phyloP scores from a whole-genome alignment of 306 rosid genomes.

The Delonix regia region DNA sequence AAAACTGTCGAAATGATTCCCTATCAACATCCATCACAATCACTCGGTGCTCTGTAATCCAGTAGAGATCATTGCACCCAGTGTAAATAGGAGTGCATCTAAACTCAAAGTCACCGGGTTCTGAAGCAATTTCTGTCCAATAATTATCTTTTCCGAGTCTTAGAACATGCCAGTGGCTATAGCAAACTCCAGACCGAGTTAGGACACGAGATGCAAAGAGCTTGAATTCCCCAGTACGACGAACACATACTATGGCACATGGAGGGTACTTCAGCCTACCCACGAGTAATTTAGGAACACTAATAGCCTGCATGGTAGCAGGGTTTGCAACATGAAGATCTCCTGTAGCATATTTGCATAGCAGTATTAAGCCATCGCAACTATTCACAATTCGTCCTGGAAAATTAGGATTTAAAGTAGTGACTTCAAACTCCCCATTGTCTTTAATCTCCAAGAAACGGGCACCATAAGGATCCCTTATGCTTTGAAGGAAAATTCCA shows the following conservation, averaged over 20 bases:
- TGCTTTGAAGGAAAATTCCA: constrained; percentile 31
- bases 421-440: constrained; percentile 23
- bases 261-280: constrained; percentile 14
- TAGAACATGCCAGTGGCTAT: constrained; percentile 27
- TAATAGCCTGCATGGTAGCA: neutral
- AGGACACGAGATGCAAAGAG: constrained; percentile 24
- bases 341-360: neutral
- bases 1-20: constrained; percentile 13
- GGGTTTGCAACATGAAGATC: constrained; percentile 18
- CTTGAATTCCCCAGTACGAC: constrained; percentile 27
- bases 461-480: constrained; percentile 12
- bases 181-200: neutral
- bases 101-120: constrained; percentile 17
- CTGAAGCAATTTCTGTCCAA: constrained; percentile 6
- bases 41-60: constrained; percentile 26
- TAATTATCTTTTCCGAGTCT: constrained; percentile 24
- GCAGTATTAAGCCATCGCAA: constrained; percentile 20
- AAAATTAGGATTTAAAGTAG: neutral
- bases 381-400: constrained; percentile 32
- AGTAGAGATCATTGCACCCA: constrained; percentile 30
- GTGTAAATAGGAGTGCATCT: constrained; percentile 22
- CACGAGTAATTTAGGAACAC: constrained; percentile 5
- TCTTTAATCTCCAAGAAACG: constrained; percentile 29
- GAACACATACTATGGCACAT: constrained; percentile 26
- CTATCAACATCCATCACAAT: constrained; percentile 26